A percentile compares a stretch with the other conserved stretches of the same genome.
Evolutionary conservation across 768 basidiomycete genomes (phyloP).

Genomic region (Boletus insuetus): DNA sequence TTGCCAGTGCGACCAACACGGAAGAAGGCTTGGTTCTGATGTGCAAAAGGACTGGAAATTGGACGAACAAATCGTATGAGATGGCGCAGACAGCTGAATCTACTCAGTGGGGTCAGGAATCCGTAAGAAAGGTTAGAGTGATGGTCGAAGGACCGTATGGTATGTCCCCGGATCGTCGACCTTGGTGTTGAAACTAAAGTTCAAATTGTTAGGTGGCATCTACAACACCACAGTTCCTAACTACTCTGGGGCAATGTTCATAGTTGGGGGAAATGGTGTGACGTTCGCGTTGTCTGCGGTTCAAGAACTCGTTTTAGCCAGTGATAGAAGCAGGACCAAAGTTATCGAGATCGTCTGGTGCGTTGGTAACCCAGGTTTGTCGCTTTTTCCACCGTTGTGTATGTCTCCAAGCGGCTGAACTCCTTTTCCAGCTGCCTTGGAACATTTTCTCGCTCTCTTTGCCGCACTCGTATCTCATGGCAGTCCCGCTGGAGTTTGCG

Average conservation of each 20-base stretch:
- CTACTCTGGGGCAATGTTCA: conserved; percentile 64
- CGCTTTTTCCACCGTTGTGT: background rate
- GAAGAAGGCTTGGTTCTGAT: conserved; percentile 64
- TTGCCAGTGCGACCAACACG: conserved; percentile 59
- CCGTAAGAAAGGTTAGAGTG: conserved; percentile 32
- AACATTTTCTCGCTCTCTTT: conserved; percentile 47
- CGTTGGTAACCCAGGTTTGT: conserved; percentile 49
- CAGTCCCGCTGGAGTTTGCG: conserved; percentile 41
- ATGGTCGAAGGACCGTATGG: conserved; percentile 57
- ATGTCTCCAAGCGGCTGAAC: conserved; percentile 1
- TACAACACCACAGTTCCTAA: conserved; percentile 59
- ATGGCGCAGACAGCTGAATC: conserved; percentile 37
- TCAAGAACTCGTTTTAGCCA: conserved; percentile 55
- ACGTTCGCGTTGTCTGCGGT: conserved; percentile 62
- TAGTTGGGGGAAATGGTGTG: conserved; percentile 77
- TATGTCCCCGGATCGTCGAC: conserved; percentile 14
- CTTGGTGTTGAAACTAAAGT: background rate
- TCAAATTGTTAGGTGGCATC: conserved; percentile 44
- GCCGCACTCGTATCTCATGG: conserved; percentile 42
- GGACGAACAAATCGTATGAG: conserved; percentile 58
- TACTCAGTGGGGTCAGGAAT: conserved; percentile 20
- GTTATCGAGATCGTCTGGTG: conserved; percentile 69
- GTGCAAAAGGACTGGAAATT: conserved; percentile 62
- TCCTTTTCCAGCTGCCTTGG: conserved; percentile 37
- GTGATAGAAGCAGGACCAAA: conserved; percentile 50